Evolutionary conservation across 768 basidiomycete species (phyloP), one percentile per base, ranked within the genome.

Genomic region (Lactarius indigo): DNA sequence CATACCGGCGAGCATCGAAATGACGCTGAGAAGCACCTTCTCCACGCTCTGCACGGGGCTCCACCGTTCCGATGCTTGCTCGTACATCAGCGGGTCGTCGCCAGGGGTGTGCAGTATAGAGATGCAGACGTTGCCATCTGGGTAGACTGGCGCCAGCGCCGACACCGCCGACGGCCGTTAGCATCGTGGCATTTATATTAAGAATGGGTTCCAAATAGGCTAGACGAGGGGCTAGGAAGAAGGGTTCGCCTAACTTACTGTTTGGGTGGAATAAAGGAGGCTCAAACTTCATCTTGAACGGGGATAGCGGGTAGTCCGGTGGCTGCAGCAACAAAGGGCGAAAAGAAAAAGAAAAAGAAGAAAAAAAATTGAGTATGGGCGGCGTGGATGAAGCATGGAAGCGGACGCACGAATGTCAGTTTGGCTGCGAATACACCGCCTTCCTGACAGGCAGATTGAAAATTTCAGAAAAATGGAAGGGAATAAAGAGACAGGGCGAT

Each of bases 241-340:
- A n/a, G 58, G n/a, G 56, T 64, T 62, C 41, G 59, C 42, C 57
- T 35, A 61, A 79, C 91, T 77, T 71, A 96, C 97, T 91, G 76
- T 99, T 99, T 20, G 97, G 97, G 78, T 99, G 97, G 78, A 98
- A 92, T 63, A 99, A 76, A 2, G 96, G 96, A 3, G 97, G 97
- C 55, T 98, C 95, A 73, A 99, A 99, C 74, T 86, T 94, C 97
- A 99, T 98, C 81, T 95, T 98, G 88, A 98, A 98, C 23, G 97
- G 97, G 61, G 93, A 96, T 73, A 99, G 80, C 37, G 97, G 97
- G 78, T 99, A 99, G 75, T 99, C 97, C 44, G 83, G 75, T 0
- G 95, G 95, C 94, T 94, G 64, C 57, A 31, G 59, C 20, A 13
- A 20, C 26, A 23, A 33, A 63, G 65, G 41, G 57, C 41, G 35